phyloP scores from a whole-genome alignment of 1,284 basidiomycete species.

The Nidula niveotomentosa region DNA sequence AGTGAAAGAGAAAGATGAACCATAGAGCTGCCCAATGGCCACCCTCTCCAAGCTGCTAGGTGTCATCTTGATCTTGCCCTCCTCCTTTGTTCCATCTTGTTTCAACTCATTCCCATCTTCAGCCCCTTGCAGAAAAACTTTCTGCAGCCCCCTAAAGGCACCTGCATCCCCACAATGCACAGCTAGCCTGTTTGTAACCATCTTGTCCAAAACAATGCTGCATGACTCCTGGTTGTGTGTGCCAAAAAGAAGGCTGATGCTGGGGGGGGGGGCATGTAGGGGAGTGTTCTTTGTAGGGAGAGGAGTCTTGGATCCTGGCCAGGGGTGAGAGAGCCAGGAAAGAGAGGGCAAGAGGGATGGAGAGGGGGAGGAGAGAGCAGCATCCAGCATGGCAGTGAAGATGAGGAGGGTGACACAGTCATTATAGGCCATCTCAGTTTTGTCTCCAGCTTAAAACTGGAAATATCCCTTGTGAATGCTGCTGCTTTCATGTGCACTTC shows the following conservation, averaged over 20 bases:
- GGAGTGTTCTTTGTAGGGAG: background rate
- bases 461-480: too few relatives aligned
- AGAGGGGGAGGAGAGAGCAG: background rate
- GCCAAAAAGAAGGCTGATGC: slow-evolving; percentile 78
- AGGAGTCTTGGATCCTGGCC: background rate
- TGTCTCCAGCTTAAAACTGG: too few relatives aligned
- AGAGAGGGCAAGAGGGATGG: too few relatives aligned
- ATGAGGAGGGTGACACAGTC: slow-evolving; percentile 65
- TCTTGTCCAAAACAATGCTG: slow-evolving; percentile 57
- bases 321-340: background rate
- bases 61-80: slow-evolving; percentile 22
- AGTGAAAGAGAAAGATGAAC: slow-evolving; percentile 36
- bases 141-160: too few relatives aligned
- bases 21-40: slow-evolving; percentile 83
- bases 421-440: slow-evolving; percentile 85
- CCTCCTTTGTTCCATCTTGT: slow-evolving; percentile 6
- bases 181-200: slow-evolving; percentile 60
- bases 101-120: too few relatives aligned
- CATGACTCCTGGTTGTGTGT: slow-evolving; percentile 83
- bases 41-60: slow-evolving; percentile 50
- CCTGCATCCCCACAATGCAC: too few relatives aligned
- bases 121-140: too few relatives aligned
- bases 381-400: slow-evolving; percentile 50
- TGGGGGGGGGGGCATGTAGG: slow-evolving; percentile 23
- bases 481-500: too few relatives aligned